These are phyloP conservation scores for Penicillium odoratum DNA, from an alignment of 495 filamentous ascomycete genomes.

Conservation along the genomic window DNA sequence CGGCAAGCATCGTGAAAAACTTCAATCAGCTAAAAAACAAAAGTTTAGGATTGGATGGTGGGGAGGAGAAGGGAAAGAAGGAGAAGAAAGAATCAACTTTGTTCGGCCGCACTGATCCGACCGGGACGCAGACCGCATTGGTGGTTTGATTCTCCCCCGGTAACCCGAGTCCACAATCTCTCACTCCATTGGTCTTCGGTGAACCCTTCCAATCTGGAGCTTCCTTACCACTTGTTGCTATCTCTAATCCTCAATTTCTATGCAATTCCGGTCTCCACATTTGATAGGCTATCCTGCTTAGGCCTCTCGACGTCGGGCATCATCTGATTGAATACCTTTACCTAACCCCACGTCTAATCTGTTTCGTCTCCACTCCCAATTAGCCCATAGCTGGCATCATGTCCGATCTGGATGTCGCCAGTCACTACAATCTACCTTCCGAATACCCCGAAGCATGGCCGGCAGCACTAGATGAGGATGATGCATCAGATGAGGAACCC, in stretches of 20 bases:
- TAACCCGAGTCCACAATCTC: conserved; percentile 29
- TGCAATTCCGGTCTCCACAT: background rate
- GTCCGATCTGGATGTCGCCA: conserved; percentile 74
- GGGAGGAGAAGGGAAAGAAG: conserved; percentile 27
- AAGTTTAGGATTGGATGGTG: conserved; percentile 20
- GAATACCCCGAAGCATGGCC: conserved; percentile 87
- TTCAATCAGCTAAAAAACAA: conserved; percentile 21
- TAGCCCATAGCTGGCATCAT: conserved; percentile 29
- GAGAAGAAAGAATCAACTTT: conserved; percentile 32
- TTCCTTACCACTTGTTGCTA: background rate
- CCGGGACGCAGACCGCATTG: conserved; percentile 34
- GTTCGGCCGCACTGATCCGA: conserved; percentile 45
- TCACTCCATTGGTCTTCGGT: conserved; percentile 14
- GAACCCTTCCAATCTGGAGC: conserved; percentile 3
- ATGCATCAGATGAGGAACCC: conserved; percentile 66
- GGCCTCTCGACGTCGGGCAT: background rate
- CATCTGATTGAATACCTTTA: background rate
- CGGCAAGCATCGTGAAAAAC: conserved; percentile 57
- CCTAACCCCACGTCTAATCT: conserved; percentile 11
- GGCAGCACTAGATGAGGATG: conserved; percentile 70
- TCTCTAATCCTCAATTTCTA: background rate
- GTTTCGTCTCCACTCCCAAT: conserved; percentile 11
- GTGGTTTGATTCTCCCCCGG: conserved; percentile 28
- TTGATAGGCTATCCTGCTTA: background rate
- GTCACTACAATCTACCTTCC: conserved; percentile 83